Conservation (phyloP, 495 filamentous ascomycete genomes). For the Lepraria neglecta region DNA sequence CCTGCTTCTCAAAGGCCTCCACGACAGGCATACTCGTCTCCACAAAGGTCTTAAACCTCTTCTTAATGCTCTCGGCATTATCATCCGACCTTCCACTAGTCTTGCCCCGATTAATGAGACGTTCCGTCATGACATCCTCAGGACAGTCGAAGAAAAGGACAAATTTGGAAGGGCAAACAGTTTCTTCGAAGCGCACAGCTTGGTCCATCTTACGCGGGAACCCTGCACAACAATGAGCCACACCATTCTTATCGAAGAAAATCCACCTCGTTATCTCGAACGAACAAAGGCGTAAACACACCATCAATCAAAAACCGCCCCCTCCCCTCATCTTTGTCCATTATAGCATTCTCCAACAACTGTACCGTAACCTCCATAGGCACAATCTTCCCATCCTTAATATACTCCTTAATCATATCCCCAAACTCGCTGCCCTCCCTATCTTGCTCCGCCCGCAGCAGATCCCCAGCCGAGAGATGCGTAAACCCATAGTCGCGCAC, state of each 20-base stretch:
- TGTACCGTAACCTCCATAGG: constrained; percentile 98
- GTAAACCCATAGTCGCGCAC: constrained; percentile 86
- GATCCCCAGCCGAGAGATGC: constrained; percentile 88
- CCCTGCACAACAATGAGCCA: constrained; percentile 37
- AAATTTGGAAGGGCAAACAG: constrained; percentile 73
- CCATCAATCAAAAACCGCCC: constrained; percentile 78
- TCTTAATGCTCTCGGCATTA: constrained; percentile 90
- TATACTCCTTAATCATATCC: constrained; percentile 80
- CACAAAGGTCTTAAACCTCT: constrained; percentile 87
- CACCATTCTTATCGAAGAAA: background rate
- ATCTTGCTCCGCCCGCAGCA: constrained; percentile 88
- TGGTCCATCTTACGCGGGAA: constrained; percentile 98
- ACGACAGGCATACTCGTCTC: constrained; percentile 98
- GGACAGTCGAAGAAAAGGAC: constrained; percentile 90
- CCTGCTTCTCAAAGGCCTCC: constrained; percentile 67
- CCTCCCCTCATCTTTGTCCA: constrained; percentile 35
- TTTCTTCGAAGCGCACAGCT: constrained; percentile 83
- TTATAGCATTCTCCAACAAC: constrained; percentile 88
- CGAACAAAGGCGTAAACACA: constrained; percentile 21
- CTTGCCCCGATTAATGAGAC: constrained; percentile 82
- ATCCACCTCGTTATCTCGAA: background rate
- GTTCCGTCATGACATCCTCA: constrained; percentile 75
- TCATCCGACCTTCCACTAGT: constrained; percentile 87
- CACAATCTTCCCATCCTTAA: constrained; percentile 88
- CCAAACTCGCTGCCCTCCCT: constrained; percentile 80